Base-by-base conservation (phyloP, 306 rosid species). In the Trifolium pratense region DNA sequence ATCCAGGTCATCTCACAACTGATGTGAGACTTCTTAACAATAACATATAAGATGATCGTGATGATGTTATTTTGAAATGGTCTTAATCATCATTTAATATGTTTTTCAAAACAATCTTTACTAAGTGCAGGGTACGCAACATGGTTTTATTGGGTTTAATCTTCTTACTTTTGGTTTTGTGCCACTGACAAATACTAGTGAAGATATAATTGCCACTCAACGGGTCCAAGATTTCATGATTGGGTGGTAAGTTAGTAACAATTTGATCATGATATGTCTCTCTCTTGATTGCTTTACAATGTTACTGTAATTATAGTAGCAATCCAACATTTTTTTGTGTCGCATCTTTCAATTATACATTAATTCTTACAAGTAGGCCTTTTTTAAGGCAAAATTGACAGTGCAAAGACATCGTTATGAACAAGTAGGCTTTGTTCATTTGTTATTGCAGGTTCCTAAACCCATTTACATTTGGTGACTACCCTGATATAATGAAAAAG, bases 391-490 rank as follows among this genome's bases (percentile, higher is more conserved):
- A 29, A 29, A 29, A 29, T 29, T 6, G 32, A 6, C 1, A 36
- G 39, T 36, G 39, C 9, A 36, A 36, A 8, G 2, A 9, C 10
- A 7, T 36, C n/a, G 0, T 36, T 36, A 36, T 36, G 39, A 36
- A 36, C 39, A 36, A 1, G 5, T 2, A 49, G 21, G 6, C 15
- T 62, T 51, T 15, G 23, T 56, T 59, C 42, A 52, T 66, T 70
- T 62, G 25, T 17, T 11, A 13, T 49, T 73, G 39, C 68, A 91
- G 95, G 97, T 15, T 84, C 68, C 46, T 91, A 14, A 71, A 86
- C 73, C 95, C 97, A 29, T 48, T 91, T 32, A 75, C 59, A 75
- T 83, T 57, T 61, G 92, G 95, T 63, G 95, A 87, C 8, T 87
- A 89, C 59, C 94, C 89, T 14, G 68, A 70, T 10, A 18, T 40